Evolutionary conservation across 2,329 filamentous ascomycete species (phyloP).

Genomic region (Trichoderma asperellum): DNA sequence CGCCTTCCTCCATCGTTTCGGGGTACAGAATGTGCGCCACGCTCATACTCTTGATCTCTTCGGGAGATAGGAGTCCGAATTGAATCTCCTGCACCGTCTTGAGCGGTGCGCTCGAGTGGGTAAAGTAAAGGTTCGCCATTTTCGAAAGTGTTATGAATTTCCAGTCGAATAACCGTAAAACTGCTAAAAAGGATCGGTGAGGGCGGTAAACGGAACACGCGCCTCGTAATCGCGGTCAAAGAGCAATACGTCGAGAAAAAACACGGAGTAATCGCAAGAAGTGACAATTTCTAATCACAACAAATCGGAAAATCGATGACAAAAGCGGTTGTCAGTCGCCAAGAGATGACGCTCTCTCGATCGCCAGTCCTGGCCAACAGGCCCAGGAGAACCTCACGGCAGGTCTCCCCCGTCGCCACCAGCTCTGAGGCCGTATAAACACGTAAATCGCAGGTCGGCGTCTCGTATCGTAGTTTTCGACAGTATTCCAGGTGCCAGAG

Average conservation of each 20-base stretch:
- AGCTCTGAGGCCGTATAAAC: slow-evolving; percentile 44
- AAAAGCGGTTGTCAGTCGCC: slow-evolving; percentile 39
- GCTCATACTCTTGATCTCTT: slow-evolving; percentile 99
- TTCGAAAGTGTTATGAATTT: slow-evolving; percentile 46
- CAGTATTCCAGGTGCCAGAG: slow-evolving; percentile 42
- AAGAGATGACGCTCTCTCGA: slow-evolving; percentile 49
- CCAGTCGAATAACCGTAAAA: not conserved
- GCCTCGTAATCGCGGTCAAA: slow-evolving; percentile 30
- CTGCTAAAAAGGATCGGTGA: slow-evolving; percentile 32
- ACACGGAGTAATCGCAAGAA: slow-evolving; percentile 36
- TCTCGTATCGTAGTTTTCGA: slow-evolving; percentile 39
- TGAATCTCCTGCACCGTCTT: slow-evolving; percentile 99
- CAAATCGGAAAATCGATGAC: slow-evolving; percentile 41
- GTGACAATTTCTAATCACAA: slow-evolving; percentile 34
- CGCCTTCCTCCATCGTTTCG: slow-evolving; percentile 99
- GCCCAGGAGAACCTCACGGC: slow-evolving; percentile 53
- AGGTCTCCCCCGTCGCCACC: slow-evolving; percentile 52
- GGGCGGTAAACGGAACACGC: slow-evolving; percentile 30
- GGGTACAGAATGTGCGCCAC: slow-evolving; percentile 95
- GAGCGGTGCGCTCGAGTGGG: slow-evolving; percentile 91
- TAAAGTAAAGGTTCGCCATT: slow-evolving; percentile 92
- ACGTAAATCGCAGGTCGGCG: slow-evolving; percentile 45
- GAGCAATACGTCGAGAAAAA: slow-evolving; percentile 20
- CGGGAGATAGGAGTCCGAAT: slow-evolving; percentile 94
- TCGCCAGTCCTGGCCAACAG: slow-evolving; percentile 51